These are phyloP conservation scores for Nigrospora sphaerica DNA, from an alignment of 2,329 filamentous ascomycete species.

Conservation along the genomic window DNA sequence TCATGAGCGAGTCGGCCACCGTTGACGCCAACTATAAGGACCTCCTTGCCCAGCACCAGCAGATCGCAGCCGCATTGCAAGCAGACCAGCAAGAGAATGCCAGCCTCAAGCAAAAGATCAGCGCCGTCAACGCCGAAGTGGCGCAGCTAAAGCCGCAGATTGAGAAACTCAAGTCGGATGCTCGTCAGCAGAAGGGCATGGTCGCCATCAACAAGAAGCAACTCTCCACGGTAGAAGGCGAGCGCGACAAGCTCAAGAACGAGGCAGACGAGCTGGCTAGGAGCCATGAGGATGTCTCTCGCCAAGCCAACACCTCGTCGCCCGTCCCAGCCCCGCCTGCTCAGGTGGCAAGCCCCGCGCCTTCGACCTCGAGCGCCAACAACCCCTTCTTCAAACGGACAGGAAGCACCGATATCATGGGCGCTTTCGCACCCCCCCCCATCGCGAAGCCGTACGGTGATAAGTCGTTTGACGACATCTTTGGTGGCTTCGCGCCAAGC, in stretches of 20 bases:
- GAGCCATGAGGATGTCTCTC: conserved; percentile 51
- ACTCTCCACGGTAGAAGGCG: conserved; percentile 77
- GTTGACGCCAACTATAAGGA: conserved; percentile 78
- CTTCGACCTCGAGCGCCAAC: conserved; percentile 65
- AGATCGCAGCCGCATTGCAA: conserved; percentile 67
- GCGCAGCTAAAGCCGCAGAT: conserved; percentile 80
- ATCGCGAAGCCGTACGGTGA: conserved; percentile 43
- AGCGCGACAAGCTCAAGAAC: conserved; percentile 77
- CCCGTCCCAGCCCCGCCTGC: conserved; percentile 27
- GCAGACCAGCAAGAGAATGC: conserved; percentile 85
- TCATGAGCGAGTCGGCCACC: conserved; percentile 77
- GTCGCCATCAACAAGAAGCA: conserved; percentile 99
- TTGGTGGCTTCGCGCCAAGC: conserved; percentile 56
- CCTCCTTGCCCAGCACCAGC: conserved; percentile 73
- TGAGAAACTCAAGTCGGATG: conserved; percentile 87
- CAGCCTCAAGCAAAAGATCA: conserved; percentile 79
- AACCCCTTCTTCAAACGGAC: conserved; percentile 90
- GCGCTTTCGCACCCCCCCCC: conserved; percentile 42
- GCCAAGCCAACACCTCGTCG: conserved; percentile 45
- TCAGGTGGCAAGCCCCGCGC: conserved; percentile 61
- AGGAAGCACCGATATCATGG: conserved; percentile 53
- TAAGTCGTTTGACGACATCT: conserved; percentile 78
- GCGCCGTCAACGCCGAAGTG: conserved; percentile 74
- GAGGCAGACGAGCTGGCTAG: conserved; percentile 67
- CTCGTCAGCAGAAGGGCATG: conserved; percentile 89